Evolutionary conservation across 192 early-diverging fungal species (phyloP).

Genomic region (Rhizophlyctis rosea): DNA sequence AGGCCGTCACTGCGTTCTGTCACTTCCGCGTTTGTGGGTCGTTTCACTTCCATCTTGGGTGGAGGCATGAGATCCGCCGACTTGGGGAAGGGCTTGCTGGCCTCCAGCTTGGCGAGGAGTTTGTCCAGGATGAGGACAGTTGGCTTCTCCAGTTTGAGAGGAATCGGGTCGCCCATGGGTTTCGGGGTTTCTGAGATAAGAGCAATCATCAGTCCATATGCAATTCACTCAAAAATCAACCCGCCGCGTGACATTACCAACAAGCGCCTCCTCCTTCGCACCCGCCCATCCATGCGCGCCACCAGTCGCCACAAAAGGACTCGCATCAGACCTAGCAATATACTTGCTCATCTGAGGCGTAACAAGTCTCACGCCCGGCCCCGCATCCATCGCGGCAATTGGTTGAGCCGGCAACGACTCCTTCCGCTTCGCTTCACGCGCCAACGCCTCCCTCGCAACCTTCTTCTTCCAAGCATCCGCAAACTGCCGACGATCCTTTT

Average conservation of each 20-base stretch:
- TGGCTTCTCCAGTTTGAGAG: background rate
- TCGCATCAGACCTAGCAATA: background rate
- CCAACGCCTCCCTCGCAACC: background rate
- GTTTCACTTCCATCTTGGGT: background rate
- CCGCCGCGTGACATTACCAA: background rate
- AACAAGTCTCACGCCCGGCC: background rate
- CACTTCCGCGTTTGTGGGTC: background rate
- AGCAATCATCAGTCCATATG: background rate
- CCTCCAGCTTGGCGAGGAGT: too few relatives aligned
- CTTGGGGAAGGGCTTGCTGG: too few relatives aligned
- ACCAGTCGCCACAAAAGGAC: background rate
- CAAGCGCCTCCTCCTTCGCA: background rate
- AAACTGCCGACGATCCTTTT: background rate
- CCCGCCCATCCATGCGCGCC: background rate
- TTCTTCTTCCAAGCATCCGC: background rate
- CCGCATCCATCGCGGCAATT: background rate
- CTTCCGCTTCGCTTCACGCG: background rate
- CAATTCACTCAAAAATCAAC: background rate
- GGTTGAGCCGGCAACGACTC: background rate
- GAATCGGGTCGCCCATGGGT: background rate
- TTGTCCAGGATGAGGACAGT: background rate
- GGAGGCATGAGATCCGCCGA: slow-evolving; percentile 1
- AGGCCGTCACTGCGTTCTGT: background rate
- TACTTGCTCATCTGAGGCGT: background rate
- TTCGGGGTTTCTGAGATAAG: background rate